A percentile compares a stretch with the other conserved stretches of the same genome.
phyloP scores from a whole-genome alignment of 1,284 basidiomycete species.

The Naganishia sp. region DNA sequence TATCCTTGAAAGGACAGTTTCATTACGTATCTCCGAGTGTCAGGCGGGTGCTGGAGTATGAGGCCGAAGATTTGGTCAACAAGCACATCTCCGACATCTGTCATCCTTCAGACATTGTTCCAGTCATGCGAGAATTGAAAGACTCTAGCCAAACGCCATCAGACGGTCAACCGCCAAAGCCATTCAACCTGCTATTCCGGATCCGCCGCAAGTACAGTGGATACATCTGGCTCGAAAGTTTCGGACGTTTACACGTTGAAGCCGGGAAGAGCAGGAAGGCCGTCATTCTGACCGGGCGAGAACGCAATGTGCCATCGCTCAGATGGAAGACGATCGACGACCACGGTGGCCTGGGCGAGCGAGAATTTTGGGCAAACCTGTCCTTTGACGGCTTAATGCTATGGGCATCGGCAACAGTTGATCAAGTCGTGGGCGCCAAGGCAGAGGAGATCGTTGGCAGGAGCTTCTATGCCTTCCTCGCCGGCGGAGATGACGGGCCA shows the following conservation, averaged over 20 bases:
- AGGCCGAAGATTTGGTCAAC: conserved; percentile 77
- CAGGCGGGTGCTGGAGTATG: conserved; percentile 71
- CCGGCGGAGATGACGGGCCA: conserved; percentile 43
- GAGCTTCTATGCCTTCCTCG: conserved; percentile 47
- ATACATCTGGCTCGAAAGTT: conserved; percentile 82
- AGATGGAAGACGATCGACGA: conserved; percentile 62
- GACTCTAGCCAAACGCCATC: conserved; percentile 60
- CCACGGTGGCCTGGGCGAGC: conserved; percentile 58
- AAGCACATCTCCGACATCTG: conserved; percentile 74
- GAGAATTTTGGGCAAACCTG: conserved; percentile 47
- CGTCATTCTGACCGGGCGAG: conserved; percentile 76
- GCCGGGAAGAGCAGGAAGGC: conserved; percentile 87
- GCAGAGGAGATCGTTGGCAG: conserved; percentile 47
- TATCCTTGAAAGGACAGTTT: conserved; percentile 90
- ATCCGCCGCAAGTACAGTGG: conserved; percentile 65
- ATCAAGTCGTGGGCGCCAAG: conserved; percentile 41
- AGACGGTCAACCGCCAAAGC: conserved; percentile 46
- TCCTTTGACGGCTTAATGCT: conserved; percentile 50
- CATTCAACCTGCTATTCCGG: conserved; percentile 75
- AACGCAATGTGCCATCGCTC: conserved; percentile 66
- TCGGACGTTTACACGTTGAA: conserved; percentile 81
- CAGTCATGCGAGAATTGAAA: conserved; percentile 88
- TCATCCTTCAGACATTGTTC: conserved; percentile 85
- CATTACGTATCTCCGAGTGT: conserved; percentile 87
- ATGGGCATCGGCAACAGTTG: conserved; percentile 41